phyloP scores from a whole-genome alignment of 2,329 filamentous ascomycete species.

The Colletotrichum tanaceti region DNA sequence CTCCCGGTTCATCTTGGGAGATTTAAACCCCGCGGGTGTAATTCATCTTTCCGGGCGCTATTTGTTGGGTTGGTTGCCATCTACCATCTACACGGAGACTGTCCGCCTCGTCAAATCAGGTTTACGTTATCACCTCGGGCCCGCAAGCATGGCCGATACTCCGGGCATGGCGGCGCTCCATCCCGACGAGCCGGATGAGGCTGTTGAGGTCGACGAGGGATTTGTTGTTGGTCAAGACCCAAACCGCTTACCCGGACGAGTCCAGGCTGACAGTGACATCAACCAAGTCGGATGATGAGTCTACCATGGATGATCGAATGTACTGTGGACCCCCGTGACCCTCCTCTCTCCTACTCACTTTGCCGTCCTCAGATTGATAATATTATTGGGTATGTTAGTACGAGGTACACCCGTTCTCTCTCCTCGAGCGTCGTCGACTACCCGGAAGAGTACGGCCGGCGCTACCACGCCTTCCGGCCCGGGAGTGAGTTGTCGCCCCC shows the following conservation, averaged over 20 bases:
- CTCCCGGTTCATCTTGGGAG: no score
- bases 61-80: no score
- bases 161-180: not conserved
- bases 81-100: not conserved
- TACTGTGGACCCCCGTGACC: not conserved
- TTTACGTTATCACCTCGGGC: not conserved
- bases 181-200: not conserved
- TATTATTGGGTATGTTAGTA: not conserved
- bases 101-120: no score
- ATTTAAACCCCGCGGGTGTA: no score
- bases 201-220: not conserved
- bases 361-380: not conserved
- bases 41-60: no score
- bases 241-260: not conserved
- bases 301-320: constrained; percentile 5
- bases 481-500: constrained; percentile 2
- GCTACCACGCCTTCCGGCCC: constrained; percentile 30
- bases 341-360: not conserved
- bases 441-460: constrained; percentile 29
- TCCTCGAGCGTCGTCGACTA: constrained; percentile 25
- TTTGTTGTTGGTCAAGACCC: not conserved
- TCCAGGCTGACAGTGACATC: not conserved
- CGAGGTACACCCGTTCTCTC: constrained; percentile 13
- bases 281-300: not conserved
- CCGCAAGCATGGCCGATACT: constrained; percentile 1